Conservation (phyloP, 2,329 filamentous ascomycete species). For the Chalara sp. region DNA sequence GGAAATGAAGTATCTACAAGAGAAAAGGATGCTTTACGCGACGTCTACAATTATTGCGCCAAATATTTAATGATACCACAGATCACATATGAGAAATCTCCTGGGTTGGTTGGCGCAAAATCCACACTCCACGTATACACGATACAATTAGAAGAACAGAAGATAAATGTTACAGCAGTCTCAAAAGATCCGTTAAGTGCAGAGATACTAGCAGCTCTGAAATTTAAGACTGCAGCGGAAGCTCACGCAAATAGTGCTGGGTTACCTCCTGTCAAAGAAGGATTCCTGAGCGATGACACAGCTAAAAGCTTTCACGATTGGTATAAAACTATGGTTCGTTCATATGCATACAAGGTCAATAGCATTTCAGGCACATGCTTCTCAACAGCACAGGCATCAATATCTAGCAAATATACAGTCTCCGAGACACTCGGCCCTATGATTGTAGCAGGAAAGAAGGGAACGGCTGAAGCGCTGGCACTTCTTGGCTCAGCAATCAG, state of each 20-base stretch:
- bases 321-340: not conserved
- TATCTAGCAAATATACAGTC: not conserved
- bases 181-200: not conserved
- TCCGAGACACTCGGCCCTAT: not conserved
- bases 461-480: not conserved
- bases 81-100: conserved; percentile 1
- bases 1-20: not conserved
- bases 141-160: not conserved
- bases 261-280: no score
- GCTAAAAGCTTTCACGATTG: no score
- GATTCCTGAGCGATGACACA: no score
- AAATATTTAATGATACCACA: not conserved
- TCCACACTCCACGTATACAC: not conserved
- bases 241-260: no score
- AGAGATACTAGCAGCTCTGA: not conserved
- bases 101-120: not conserved
- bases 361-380: not conserved
- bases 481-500: not conserved
- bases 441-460: not conserved
- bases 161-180: not conserved
- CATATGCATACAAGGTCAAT: not conserved
- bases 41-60: not conserved
- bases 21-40: not conserved
- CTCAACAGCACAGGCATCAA: not conserved
- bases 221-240: no score